Evolutionary conservation across 2,329 filamentous ascomycete species (phyloP).

Genomic region (Claviceps monticola): DNA sequence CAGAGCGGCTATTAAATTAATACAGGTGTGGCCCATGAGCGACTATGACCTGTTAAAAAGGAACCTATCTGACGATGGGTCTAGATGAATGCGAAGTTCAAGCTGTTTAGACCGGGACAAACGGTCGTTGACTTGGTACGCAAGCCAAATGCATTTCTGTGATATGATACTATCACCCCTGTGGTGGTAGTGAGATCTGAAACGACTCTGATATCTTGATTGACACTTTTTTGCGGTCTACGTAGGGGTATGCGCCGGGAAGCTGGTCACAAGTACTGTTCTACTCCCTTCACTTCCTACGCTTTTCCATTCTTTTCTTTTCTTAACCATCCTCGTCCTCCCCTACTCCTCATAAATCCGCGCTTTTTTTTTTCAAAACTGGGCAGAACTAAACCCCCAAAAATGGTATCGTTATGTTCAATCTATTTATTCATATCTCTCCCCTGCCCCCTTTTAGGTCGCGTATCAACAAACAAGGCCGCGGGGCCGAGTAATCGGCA

Average conservation of each 20-base stretch:
- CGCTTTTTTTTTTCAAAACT: neutral
- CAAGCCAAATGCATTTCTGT: neutral
- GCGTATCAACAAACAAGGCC: constrained; percentile 67
- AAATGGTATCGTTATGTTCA: neutral
- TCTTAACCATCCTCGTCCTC: neutral
- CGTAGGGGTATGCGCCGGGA: constrained; percentile 61
- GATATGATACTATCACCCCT: neutral
- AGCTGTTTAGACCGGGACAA: constrained; percentile 63
- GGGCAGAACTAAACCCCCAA: neutral
- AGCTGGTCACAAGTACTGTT: constrained; percentile 51
- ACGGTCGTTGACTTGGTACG: constrained; percentile 80
- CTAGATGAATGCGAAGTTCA: constrained; percentile 71
- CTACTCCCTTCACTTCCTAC: no score
- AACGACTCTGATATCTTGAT: no score
- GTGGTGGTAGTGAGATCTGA: no score
- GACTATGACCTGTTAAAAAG: no score
- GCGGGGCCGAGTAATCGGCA: constrained; percentile 68
- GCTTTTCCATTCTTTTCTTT: neutral
- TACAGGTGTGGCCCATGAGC: constrained; percentile 46
- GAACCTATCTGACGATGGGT: neutral
- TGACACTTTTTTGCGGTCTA: neutral
- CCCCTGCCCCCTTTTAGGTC: constrained; percentile 38
- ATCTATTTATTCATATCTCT: neutral
- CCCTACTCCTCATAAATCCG: neutral
- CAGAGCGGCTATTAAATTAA: constrained; percentile 81